Evolutionary conservation across 2,329 filamentous ascomycete genomes (phyloP).

Genomic region (Colletotrichum lupini): DNA sequence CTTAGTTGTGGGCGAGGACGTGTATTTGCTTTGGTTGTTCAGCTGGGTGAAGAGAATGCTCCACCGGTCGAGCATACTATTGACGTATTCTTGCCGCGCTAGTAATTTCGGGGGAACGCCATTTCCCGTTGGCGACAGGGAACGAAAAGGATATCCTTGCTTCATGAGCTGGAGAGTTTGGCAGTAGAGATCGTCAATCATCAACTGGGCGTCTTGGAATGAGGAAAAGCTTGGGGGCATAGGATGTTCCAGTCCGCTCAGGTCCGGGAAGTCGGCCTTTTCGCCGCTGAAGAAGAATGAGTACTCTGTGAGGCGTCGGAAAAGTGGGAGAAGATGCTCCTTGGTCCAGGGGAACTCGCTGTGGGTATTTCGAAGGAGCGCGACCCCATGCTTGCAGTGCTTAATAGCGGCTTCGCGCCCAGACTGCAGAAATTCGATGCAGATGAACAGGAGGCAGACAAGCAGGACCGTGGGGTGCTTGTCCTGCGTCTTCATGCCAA

Average conservation of each 20-base stretch:
- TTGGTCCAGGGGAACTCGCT: slow-evolving; percentile 27
- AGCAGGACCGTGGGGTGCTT: slow-evolving; percentile 48
- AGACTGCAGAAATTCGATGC: slow-evolving; percentile 62
- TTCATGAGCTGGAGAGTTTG: slow-evolving; percentile 46
- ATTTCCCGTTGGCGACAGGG: slow-evolving; percentile 20
- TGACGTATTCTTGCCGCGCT: slow-evolving; percentile 2
- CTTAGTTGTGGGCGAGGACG: slow-evolving; percentile 41
- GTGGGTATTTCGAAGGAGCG: slow-evolving; percentile 15
- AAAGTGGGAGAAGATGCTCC: slow-evolving; percentile 23
- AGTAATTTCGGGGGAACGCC: neutral
- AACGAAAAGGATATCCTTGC: slow-evolving; percentile 42
- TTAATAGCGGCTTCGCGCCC: slow-evolving; percentile 21
- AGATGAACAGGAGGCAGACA: slow-evolving; percentile 63
- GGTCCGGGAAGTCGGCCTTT: slow-evolving; percentile 35
- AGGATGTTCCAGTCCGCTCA: slow-evolving; percentile 27
- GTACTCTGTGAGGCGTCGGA: slow-evolving; percentile 18
- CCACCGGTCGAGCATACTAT: slow-evolving; percentile 16
- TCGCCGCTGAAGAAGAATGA: slow-evolving; percentile 29
- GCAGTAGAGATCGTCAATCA: slow-evolving; percentile 43
- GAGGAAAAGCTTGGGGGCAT: slow-evolving; percentile 18
- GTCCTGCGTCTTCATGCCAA: slow-evolving; percentile 45
- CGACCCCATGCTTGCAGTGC: slow-evolving; percentile 33
- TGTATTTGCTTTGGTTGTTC: slow-evolving; percentile 43
- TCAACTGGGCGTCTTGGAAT: slow-evolving; percentile 45
- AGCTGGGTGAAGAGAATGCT: slow-evolving; percentile 40